Conservation (phyloP, 116 monocot species). For the Phalaenopsis hybrid region DNA sequence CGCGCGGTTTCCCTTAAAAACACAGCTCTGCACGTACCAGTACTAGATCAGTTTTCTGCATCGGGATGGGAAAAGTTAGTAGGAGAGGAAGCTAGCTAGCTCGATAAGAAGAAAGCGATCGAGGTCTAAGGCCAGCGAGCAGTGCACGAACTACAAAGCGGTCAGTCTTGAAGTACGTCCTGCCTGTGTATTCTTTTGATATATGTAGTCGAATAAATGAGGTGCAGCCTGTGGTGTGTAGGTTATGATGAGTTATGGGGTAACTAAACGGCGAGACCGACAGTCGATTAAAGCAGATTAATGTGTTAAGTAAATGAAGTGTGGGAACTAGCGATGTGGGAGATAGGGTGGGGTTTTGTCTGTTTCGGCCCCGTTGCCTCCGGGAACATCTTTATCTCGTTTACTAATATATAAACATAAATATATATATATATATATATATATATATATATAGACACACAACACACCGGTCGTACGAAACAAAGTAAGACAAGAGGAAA, state of each 20-base stretch:
- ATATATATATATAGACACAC: background rate
- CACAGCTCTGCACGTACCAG: background rate
- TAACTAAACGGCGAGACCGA: conserved; percentile 7
- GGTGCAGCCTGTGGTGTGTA: background rate
- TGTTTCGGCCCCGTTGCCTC: background rate
- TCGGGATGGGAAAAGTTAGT: conserved; percentile 28
- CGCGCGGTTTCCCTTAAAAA: conserved; percentile 5
- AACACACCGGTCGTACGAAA: background rate
- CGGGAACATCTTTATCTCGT: background rate
- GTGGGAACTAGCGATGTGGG: background rate
- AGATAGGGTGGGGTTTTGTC: conserved; percentile 1
- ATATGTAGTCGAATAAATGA: background rate
- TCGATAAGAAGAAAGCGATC: conserved; percentile 1
- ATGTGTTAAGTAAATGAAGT: background rate
- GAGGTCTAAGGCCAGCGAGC: background rate
- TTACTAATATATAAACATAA: background rate
- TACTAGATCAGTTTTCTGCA: conserved; percentile 12
- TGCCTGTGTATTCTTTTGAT: conserved; percentile 5
- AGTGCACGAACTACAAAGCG: conserved; percentile 8
- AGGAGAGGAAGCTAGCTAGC: background rate
- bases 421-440: conserved; percentile 1
- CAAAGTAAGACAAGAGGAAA: background rate
- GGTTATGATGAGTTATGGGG: conserved; percentile 5
- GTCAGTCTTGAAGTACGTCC: conserved; percentile 7
- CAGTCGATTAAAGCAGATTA: background rate